Evolutionary conservation across 768 basidiomycete genomes (phyloP).

Genomic region (Lactifluus pinguis): DNA sequence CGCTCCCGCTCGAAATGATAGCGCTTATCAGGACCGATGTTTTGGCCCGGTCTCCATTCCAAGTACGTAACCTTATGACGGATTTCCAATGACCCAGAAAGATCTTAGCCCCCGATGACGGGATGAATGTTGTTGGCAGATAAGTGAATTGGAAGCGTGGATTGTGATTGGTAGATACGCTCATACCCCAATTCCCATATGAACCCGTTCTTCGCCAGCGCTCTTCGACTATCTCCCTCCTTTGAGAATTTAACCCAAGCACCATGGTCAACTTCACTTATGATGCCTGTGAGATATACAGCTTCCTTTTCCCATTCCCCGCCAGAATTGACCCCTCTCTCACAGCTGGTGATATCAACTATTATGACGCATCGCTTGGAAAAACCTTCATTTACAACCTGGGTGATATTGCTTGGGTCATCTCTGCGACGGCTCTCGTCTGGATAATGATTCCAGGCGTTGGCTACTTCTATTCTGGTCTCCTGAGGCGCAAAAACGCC

Average conservation of each 20-base stretch:
- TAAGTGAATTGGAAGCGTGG: background rate
- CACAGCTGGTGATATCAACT: slow-evolving; percentile 34
- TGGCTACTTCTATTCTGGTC: slow-evolving; percentile 85
- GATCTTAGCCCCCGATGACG: background rate
- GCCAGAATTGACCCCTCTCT: background rate
- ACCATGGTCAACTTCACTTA: slow-evolving; percentile 26
- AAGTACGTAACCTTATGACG: background rate
- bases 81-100: background rate
- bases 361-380: slow-evolving; percentile 20
- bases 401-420: slow-evolving; percentile 62
- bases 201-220: background rate
- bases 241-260: background rate
- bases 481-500: slow-evolving; percentile 89
- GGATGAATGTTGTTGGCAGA: background rate
- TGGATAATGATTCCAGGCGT: slow-evolving; percentile 60
- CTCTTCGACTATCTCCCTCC: background rate
- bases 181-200: background rate
- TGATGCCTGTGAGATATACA: slow-evolving; percentile 16
- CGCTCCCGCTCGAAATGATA: background rate
- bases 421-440: slow-evolving; percentile 70
- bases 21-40: background rate
- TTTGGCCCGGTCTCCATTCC: background rate
- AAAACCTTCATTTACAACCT: slow-evolving; percentile 38
- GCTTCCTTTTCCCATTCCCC: background rate
- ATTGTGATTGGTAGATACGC: slow-evolving; percentile 15